A percentile compares a stretch with the other conserved stretches of the same genome.
Conservation (phyloP, 2,329 filamentous ascomycete species). For the Penicillium psychrosexuale region DNA sequence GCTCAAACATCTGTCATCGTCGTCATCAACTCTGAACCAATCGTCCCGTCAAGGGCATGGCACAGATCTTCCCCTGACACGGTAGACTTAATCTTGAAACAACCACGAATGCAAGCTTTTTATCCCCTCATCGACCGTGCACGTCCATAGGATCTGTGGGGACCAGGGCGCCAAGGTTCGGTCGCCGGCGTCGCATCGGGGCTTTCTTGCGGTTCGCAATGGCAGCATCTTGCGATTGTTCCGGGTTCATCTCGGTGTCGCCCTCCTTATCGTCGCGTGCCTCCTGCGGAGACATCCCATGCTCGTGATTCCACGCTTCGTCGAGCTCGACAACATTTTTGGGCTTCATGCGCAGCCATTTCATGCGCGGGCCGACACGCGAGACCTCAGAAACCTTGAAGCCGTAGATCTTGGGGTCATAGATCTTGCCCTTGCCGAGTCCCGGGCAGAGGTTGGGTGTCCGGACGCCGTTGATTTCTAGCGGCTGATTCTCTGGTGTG, state of each 20-base stretch:
- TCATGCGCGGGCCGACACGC: slow-evolving; percentile 89
- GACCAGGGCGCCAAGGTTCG: slow-evolving; percentile 16
- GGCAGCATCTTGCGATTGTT: slow-evolving; percentile 35
- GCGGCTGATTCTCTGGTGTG: slow-evolving; percentile 47
- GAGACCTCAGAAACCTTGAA: slow-evolving; percentile 91
- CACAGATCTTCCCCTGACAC: neutral
- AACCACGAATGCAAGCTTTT: neutral
- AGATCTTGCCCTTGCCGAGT: slow-evolving; percentile 76
- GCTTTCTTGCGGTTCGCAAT: slow-evolving; percentile 44
- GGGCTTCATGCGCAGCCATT: slow-evolving; percentile 87
- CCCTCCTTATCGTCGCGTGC: slow-evolving; percentile 31
- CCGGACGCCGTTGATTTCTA: slow-evolving; percentile 77
- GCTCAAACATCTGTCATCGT: slow-evolving; percentile 10
- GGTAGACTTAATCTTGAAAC: neutral
- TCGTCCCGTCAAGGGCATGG: slow-evolving; percentile 9
- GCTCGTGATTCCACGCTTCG: slow-evolving; percentile 54
- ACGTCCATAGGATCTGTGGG: slow-evolving; percentile 34
- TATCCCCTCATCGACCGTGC: slow-evolving; percentile 25
- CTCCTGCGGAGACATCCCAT: slow-evolving; percentile 16
- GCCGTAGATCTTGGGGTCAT: slow-evolving; percentile 94
- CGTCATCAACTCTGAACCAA: slow-evolving; percentile 4
- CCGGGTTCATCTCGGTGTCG: slow-evolving; percentile 39
- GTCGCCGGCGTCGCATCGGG: slow-evolving; percentile 41
- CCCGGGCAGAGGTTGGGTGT: slow-evolving; percentile 84
- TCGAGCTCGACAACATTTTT: slow-evolving; percentile 77